Conservation (phyloP, 768 basidiomycete species). For the Lentinula sp. region DNA sequence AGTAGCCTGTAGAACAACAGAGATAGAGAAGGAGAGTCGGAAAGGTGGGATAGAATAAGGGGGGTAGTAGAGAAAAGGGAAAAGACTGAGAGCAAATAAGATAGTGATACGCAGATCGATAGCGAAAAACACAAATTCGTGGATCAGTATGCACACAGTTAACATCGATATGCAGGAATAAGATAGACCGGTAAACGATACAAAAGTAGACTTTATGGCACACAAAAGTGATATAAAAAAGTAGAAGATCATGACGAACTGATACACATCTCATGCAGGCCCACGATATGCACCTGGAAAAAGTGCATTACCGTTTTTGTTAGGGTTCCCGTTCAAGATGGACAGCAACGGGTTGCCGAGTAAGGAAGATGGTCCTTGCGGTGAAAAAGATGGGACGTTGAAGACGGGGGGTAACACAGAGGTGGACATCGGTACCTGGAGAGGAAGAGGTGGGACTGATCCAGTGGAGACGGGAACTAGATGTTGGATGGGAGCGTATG, state of each 20-base stretch:
- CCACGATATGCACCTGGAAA: background rate
- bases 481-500: constrained; percentile 5
- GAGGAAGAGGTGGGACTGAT: constrained; percentile 9
- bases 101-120: background rate
- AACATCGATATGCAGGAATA: constrained; percentile 1
- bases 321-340: constrained; percentile 23
- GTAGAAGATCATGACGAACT: background rate
- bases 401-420: constrained; percentile 8
- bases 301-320: background rate
- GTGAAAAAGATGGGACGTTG: constrained; percentile 11
- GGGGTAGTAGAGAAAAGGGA: background rate
- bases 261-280: background rate
- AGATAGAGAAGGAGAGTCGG: background rate
- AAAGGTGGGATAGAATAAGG: background rate
- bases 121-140: background rate
- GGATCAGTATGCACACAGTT: background rate
- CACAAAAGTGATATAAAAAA: background rate
- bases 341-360: constrained; percentile 22
- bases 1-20: background rate
- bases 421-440: constrained; percentile 8
- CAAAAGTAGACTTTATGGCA: constrained; percentile 4
- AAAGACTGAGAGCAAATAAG: background rate
- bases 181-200: constrained; percentile 1
- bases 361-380: constrained; percentile 16
- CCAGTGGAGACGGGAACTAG: background rate